These are phyloP conservation scores for Ophiosphaerella narmari DNA, from an alignment of 2,329 filamentous ascomycete species.

Conservation along the genomic window DNA sequence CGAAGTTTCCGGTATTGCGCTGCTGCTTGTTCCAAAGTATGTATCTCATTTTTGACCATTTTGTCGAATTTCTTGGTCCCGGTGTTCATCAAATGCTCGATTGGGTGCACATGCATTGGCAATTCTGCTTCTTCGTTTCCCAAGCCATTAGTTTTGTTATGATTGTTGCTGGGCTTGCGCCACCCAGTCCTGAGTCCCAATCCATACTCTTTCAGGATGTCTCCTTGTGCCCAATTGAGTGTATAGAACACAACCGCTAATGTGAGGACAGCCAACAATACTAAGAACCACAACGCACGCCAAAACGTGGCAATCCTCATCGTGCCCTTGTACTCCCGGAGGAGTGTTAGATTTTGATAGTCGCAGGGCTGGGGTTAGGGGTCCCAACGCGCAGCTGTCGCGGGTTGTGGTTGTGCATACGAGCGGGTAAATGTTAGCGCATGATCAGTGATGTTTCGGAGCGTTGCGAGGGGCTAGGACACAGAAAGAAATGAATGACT, in stretches of 20 bases:
- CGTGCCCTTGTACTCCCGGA: neutral
- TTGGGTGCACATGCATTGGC: constrained; percentile 37
- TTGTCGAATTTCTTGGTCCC: constrained; percentile 38
- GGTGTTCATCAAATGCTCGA: constrained; percentile 41
- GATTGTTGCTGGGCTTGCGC: neutral
- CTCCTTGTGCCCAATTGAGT: constrained; percentile 6
- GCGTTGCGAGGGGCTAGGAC: neutral
- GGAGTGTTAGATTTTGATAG: neutral
- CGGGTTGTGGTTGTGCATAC: constrained; percentile 9
- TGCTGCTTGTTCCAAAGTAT: constrained; percentile 48
- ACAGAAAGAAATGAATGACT: neutral
- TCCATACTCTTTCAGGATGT: neutral
- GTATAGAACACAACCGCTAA: constrained; percentile 13
- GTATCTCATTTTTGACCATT: constrained; percentile 42
- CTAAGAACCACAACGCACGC: constrained; percentile 17
- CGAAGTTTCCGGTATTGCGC: constrained; percentile 49
- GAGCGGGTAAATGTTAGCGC: constrained; percentile 9
- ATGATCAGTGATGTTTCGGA: constrained; percentile 2
- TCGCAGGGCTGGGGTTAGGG: neutral
- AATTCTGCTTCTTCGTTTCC: neutral
- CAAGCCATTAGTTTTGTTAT: neutral
- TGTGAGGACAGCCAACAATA: constrained; percentile 13
- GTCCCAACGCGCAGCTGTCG: constrained; percentile 2
- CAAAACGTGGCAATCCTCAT: constrained; percentile 10
- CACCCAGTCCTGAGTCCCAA: neutral